Conservation (phyloP, 1,284 basidiomycete genomes). For the Kalmanozyma brasiliensis region DNA sequence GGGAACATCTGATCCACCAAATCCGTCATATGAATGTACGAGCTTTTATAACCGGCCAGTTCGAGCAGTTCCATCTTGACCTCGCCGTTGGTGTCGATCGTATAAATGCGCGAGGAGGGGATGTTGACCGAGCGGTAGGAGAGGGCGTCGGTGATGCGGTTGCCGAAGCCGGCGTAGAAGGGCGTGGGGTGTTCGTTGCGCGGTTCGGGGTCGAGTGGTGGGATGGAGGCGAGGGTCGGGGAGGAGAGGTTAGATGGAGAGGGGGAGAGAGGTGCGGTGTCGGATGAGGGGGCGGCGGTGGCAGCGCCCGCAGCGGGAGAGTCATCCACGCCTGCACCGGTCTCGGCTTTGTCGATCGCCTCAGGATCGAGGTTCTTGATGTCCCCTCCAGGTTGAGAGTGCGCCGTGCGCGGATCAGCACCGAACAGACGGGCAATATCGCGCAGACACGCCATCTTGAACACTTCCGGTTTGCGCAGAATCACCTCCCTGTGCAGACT, state of each 20-base stretch:
- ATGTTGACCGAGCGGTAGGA: conserved; percentile 96
- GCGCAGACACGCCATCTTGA: conserved; percentile 99
- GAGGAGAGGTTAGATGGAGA: conserved; percentile 14
- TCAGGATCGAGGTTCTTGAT: conserved; percentile 7
- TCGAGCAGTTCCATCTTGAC: conserved; percentile 98
- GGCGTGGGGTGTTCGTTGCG: conserved; percentile 70
- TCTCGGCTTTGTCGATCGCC: conserved; percentile 13
- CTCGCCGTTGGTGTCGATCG: conserved; percentile 93
- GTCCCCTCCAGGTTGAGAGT: conserved; percentile 23
- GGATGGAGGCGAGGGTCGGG: conserved; percentile 6
- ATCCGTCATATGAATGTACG: conserved; percentile 97
- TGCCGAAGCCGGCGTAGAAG: conserved; percentile 98
- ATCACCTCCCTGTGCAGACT: conserved; percentile 81
- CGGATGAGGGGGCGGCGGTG: conserved; percentile 19
- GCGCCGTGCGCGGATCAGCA: conserved; percentile 65
- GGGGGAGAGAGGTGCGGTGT: conserved; percentile 1
- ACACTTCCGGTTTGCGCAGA: conserved; percentile 91
- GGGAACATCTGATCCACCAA: conserved; percentile 99
- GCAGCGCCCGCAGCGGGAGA: conserved; percentile 29
- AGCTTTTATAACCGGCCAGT: conserved; percentile 94
- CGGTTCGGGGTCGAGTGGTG: not conserved
- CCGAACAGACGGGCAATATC: conserved; percentile 95
- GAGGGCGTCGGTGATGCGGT: conserved; percentile 96
- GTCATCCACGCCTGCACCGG: conserved; percentile 9
- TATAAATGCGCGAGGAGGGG: conserved; percentile 94